Evolutionary conservation across 345 rosid genomes (phyloP), one percentile per base, ranked within the genome.

Genomic region (Rhizophora mangle): DNA sequence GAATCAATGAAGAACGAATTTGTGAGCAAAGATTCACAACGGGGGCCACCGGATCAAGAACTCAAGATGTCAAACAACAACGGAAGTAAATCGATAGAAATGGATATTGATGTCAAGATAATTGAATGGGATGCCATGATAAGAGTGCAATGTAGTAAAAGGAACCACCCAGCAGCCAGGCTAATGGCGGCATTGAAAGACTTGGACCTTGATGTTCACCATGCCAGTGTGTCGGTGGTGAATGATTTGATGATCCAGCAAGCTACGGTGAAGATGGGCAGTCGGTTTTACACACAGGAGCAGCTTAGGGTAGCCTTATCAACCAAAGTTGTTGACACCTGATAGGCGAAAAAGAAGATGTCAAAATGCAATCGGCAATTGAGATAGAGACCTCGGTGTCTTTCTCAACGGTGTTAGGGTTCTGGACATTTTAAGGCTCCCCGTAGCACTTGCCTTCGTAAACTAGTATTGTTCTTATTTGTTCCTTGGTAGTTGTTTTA

Each of bases 221-320:
- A 94, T 15, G 98, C 96, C 13, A 94, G 96, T 63, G 88, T 89
- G 51, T 87, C 96, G 0, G 96, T 89, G 39, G 86, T 89, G 77
- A 89, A 94, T 66, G 98, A 91, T 70, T 70, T 94, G 79, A 94
- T 91, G 97, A 94, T 94, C 74, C 98, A 89, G 60, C 97, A 94
- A 85, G 98, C 98, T 2, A 89, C 96, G 0, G 98, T 94, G 60
- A 91, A 88, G 79, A 94, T 94, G 93, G 93, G 90, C 21, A 83
- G 81, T 62, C 87, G 84, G 69, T 76, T 84, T 69, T 94, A 86
- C 82, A 82, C 95, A 0, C 97, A 82, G 53, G 96, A 94, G 36
- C 96, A 94, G 81, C 97, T 94, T 60, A 85, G 79, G 85, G 34
- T 68, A 58, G 86, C 85, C 47, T 70, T 94, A 37, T 65, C 77